phyloP scores from a whole-genome alignment of 2,329 filamentous ascomycete species.

The Aureobasidium sp. region DNA sequence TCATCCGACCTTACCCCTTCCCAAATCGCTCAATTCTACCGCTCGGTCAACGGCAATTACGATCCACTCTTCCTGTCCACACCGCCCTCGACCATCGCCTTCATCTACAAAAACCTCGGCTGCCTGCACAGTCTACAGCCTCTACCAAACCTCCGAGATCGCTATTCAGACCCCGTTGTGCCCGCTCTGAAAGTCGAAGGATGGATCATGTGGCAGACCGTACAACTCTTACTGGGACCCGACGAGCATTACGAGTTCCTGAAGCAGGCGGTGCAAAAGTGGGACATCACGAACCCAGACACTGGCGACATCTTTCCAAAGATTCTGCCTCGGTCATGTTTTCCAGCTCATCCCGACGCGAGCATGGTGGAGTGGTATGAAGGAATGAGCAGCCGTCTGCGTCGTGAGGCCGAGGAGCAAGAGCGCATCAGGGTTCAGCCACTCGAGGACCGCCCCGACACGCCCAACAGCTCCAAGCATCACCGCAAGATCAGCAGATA shows the following conservation, averaged over 20 bases:
- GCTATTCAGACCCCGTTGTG: conserved; percentile 68
- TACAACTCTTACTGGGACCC: conserved; percentile 80
- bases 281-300: conserved; percentile 66
- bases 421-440: conserved; percentile 23
- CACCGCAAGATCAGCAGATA: conserved; percentile 19
- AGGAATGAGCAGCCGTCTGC: conserved; percentile 62
- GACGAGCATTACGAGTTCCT: conserved; percentile 81
- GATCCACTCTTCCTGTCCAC: conserved; percentile 68
- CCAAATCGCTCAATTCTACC: conserved; percentile 46
- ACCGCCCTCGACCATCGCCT: conserved; percentile 68
- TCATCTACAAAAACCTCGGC: conserved; percentile 85
- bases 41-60: conserved; percentile 40
- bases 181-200: conserved; percentile 77
- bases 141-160: conserved; percentile 43
- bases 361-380: conserved; percentile 86
- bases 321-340: conserved; percentile 57
- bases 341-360: conserved; percentile 65
- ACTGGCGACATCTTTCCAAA: conserved; percentile 54
- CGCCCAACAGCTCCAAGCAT: conserved; percentile 8
- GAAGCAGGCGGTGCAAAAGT: conserved; percentile 70
- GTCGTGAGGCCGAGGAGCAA: conserved; percentile 51
- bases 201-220: conserved; percentile 89
- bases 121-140: conserved; percentile 85
- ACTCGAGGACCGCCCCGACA: conserved; percentile 21
- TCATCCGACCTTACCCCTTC: conserved; percentile 42